These are phyloP conservation scores for Monosporascus ibericus DNA, from an alignment of 2,329 filamentous ascomycete genomes.

Conservation along the genomic window DNA sequence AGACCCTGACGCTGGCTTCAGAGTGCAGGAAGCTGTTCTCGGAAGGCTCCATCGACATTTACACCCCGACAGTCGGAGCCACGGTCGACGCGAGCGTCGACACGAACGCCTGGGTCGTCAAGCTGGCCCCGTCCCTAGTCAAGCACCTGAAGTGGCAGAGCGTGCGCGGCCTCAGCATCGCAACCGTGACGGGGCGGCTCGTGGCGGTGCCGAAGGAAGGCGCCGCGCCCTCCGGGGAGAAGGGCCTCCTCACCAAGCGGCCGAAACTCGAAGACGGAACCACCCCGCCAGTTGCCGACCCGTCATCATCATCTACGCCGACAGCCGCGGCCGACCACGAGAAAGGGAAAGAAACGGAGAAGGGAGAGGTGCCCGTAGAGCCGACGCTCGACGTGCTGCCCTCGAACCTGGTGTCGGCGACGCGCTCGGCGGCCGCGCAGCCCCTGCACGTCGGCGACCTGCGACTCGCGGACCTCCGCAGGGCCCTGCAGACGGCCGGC, in stretches of 20 bases:
- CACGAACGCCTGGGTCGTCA: conserved; percentile 95
- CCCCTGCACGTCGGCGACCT: conserved; percentile 93
- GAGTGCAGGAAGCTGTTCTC: conserved; percentile 68
- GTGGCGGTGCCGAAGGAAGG: conserved; percentile 31
- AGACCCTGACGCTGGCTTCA: conserved; percentile 71
- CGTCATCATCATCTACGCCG: conserved; percentile 4
- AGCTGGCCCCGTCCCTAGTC: conserved; percentile 77
- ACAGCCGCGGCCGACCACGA: conserved; percentile 10
- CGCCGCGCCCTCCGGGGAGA: conserved; percentile 45
- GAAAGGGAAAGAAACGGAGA: conserved; percentile 3
- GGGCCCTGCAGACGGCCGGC: conserved; percentile 73
- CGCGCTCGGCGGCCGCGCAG: conserved; percentile 70
- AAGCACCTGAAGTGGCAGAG: conserved; percentile 92
- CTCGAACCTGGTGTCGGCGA: conserved; percentile 59
- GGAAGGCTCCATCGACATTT: conserved; percentile 62
- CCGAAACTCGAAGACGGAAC: conserved; percentile 35
- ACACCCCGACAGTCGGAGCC: conserved; percentile 70
- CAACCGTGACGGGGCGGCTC: conserved; percentile 77
- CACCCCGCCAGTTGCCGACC: conserved; percentile 15
- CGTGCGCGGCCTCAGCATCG: conserved; percentile 81
- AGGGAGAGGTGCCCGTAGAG: conserved; percentile 21
- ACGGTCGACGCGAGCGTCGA: conserved; percentile 88
- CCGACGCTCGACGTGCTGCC: conserved; percentile 52
- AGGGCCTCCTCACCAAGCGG: conserved; percentile 38
- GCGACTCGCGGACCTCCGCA: conserved; percentile 78